A percentile compares a stretch with the other conserved stretches of the same genome.
phyloP scores from a whole-genome alignment of 768 basidiomycete species.

The Tulasnella sp. region DNA sequence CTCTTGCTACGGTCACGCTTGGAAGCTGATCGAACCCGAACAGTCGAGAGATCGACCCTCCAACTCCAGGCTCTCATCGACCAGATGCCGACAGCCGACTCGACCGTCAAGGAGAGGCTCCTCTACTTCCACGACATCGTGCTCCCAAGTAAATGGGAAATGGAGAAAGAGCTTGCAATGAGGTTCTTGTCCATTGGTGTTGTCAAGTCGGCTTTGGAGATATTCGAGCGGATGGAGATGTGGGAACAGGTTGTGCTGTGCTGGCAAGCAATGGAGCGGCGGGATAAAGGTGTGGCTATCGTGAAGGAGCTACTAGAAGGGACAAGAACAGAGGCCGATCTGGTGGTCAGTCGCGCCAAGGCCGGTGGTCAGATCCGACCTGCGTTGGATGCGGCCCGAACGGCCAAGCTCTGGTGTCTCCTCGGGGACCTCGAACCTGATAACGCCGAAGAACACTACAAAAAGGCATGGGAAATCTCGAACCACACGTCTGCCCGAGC shows the following conservation, averaged over 20 bases:
- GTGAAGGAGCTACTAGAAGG: slow-evolving; percentile 87
- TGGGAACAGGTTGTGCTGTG: slow-evolving; percentile 97
- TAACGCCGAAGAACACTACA: slow-evolving; percentile 71
- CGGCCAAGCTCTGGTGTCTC: slow-evolving; percentile 94
- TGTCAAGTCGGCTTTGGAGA: slow-evolving; percentile 85
- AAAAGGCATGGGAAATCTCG: slow-evolving; percentile 83
- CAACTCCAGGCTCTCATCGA: slow-evolving; percentile 96
- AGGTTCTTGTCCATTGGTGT: slow-evolving; percentile 86
- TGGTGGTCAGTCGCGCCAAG: slow-evolving; percentile 63
- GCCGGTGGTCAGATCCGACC: slow-evolving; percentile 47
- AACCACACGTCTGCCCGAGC: slow-evolving; percentile 80
- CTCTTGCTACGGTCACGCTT: slow-evolving; percentile 90
- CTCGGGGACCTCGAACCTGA: slow-evolving; percentile 88
- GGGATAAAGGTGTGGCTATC: slow-evolving; percentile 75
- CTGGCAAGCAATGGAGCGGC: slow-evolving; percentile 77
- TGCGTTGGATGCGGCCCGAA: slow-evolving; percentile 64
- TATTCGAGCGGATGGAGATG: slow-evolving; percentile 94
- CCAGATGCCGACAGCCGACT: slow-evolving; percentile 91
- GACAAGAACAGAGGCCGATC: slow-evolving; percentile 78
- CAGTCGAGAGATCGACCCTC: slow-evolving; percentile 87
- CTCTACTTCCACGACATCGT: slow-evolving; percentile 78
- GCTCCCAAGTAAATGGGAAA: slow-evolving; percentile 89
- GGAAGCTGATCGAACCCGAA: slow-evolving; percentile 84
- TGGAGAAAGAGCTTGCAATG: slow-evolving; percentile 86
- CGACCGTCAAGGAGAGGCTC: slow-evolving; percentile 71